These are phyloP conservation scores for Remersonia thermophila DNA, from an alignment of 2,329 filamentous ascomycete species.

Conservation along the genomic window DNA sequence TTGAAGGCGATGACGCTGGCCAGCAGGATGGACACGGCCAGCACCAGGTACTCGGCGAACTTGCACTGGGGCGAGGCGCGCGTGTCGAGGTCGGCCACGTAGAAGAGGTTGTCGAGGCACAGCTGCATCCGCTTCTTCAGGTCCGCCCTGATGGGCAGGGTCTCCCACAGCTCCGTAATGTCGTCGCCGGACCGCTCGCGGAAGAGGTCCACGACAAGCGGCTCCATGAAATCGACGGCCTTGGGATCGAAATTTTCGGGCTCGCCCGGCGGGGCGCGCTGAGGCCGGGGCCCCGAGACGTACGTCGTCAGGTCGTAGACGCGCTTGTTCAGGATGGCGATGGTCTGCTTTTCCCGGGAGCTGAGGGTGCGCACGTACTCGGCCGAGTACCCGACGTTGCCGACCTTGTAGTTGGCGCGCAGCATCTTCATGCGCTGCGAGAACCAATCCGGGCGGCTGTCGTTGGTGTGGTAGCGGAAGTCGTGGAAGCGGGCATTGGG, in stretches of 20 bases:
- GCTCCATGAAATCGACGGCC: conserved; percentile 70
- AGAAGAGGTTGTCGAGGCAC: conserved; percentile 91
- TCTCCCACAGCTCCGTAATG: conserved; percentile 71
- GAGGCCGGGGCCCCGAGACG: conserved; percentile 56
- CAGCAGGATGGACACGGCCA: conserved; percentile 72
- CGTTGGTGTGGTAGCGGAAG: conserved; percentile 74
- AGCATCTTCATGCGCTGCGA: conserved; percentile 74
- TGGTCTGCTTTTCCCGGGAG: conserved; percentile 42
- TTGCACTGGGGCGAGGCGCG: conserved; percentile 73
- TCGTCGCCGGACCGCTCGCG: conserved; percentile 63
- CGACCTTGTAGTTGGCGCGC: conserved; percentile 70
- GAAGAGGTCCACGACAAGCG: conserved; percentile 64
- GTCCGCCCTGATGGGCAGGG: conserved; percentile 44
- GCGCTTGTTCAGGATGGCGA: conserved; percentile 65
- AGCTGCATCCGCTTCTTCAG: conserved; percentile 58
- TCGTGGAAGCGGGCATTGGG: conserved; percentile 76
- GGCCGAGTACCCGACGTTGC: conserved; percentile 71
- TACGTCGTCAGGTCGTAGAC: conserved; percentile 91
- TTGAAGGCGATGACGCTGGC: conserved; percentile 83
- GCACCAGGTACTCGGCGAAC: conserved; percentile 80
- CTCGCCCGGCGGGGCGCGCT: conserved; percentile 44
- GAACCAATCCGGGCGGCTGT: conserved; percentile 84
- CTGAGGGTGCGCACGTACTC: conserved; percentile 63
- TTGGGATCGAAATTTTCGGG: conserved; percentile 30
- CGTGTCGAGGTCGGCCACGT: conserved; percentile 83